These are phyloP conservation scores for Dichotomopilus funicola DNA, from an alignment of 2,329 filamentous ascomycete species.

Conservation along the genomic window DNA sequence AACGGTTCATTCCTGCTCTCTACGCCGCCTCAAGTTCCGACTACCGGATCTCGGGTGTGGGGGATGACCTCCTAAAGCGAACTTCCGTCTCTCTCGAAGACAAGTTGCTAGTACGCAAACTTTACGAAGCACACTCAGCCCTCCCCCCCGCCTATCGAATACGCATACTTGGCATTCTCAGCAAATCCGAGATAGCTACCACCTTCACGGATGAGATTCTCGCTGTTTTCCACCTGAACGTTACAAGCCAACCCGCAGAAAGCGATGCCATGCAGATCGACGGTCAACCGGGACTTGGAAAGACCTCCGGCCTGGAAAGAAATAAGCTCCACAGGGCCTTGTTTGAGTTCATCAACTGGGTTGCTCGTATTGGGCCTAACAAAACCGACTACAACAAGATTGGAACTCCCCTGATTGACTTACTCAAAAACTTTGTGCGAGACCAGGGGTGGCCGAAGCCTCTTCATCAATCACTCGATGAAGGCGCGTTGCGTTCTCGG, in stretches of 20 bases:
- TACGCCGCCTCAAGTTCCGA: slow-evolving; percentile 80
- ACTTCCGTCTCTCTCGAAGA: slow-evolving; percentile 70
- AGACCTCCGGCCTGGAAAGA: slow-evolving; percentile 60
- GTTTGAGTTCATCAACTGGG: slow-evolving; percentile 82
- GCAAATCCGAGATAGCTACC: slow-evolving; percentile 69
- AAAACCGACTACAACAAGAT: slow-evolving; percentile 55
- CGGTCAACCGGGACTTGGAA: slow-evolving; percentile 9
- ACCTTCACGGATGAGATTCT: slow-evolving; percentile 62
- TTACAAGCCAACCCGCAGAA: neutral
- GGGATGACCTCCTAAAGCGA: slow-evolving; percentile 82
- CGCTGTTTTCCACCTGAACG: slow-evolving; percentile 59
- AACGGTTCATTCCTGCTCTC: slow-evolving; percentile 77
- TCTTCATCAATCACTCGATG: slow-evolving; percentile 42
- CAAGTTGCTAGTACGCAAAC: slow-evolving; percentile 49
- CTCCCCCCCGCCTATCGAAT: slow-evolving; percentile 67
- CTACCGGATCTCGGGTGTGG: slow-evolving; percentile 72
- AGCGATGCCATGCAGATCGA: slow-evolving; percentile 23
- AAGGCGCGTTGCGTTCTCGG: slow-evolving; percentile 63
- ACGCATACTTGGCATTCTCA: slow-evolving; percentile 67
- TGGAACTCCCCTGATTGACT: slow-evolving; percentile 60
- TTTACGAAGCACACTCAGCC: slow-evolving; percentile 71
- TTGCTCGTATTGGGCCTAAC: slow-evolving; percentile 64
- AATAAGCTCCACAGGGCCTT: slow-evolving; percentile 75
- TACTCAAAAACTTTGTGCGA: slow-evolving; percentile 67
- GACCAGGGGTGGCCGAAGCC: slow-evolving; percentile 76